These are phyloP conservation scores for Bidens hawaiensis DNA, from an alignment of 140 eudicot species.

Conservation along the genomic window DNA sequence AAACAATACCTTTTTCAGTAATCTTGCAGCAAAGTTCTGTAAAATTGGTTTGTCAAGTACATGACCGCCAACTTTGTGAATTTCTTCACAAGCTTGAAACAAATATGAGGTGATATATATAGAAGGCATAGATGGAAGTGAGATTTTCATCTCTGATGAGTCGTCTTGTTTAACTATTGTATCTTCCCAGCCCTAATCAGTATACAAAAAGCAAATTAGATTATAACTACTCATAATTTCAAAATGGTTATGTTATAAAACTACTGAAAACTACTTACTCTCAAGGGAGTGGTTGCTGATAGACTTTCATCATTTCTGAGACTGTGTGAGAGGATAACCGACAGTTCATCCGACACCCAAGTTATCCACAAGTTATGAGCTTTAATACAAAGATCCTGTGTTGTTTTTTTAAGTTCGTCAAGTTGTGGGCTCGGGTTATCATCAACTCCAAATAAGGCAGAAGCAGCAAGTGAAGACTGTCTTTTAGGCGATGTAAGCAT, in stretches of 20 bases:
- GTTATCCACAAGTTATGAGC: slow-evolving; percentile 91
- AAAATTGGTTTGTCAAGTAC: slow-evolving; percentile 82
- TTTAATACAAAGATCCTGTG: slow-evolving; percentile 72
- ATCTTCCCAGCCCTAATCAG: slow-evolving; percentile 90
- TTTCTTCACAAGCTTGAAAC: slow-evolving; percentile 89
- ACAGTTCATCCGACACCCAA: slow-evolving; percentile 84
- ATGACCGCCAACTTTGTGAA: slow-evolving; percentile 88
- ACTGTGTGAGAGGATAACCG: slow-evolving; percentile 43
- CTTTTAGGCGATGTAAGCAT: slow-evolving; percentile 38
- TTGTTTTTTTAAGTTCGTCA: slow-evolving; percentile 56
- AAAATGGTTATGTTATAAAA: not conserved
- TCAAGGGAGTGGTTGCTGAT: slow-evolving; percentile 59
- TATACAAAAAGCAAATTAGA: not conserved
- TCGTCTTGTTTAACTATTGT: slow-evolving; percentile 78
- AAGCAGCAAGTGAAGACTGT: slow-evolving; percentile 54
- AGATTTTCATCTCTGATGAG: slow-evolving; percentile 78
- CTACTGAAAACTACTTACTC: slow-evolving; percentile 49
- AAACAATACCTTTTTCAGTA: slow-evolving; percentile 74
- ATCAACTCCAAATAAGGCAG: slow-evolving; percentile 75
- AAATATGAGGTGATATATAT: slow-evolving; percentile 66
- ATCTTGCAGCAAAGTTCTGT: slow-evolving; percentile 67
- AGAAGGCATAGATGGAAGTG: slow-evolving; percentile 92
- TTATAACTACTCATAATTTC: not conserved
- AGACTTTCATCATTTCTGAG: slow-evolving; percentile 75
- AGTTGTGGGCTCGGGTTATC: slow-evolving; percentile 76